Percentiles rank a stretch among this genome's conserved stretches.
Evolutionary conservation across 257 asterid species (phyloP).

Genomic region (Striga asiatica): DNA sequence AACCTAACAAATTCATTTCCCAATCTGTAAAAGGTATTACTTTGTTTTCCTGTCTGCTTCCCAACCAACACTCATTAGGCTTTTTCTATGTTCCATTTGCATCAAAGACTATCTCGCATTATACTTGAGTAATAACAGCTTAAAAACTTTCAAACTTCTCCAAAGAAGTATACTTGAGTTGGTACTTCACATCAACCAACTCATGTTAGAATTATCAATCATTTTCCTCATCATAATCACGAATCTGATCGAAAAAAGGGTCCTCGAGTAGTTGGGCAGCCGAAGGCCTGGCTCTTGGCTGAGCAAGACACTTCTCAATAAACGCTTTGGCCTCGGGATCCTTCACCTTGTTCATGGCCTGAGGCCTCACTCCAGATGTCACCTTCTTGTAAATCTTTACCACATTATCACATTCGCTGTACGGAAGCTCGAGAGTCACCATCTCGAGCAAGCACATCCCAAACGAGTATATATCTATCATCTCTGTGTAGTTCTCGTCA

Average conservation of each 20-base stretch:
- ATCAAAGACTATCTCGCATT: too few species aligned
- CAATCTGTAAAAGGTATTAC: too few species aligned
- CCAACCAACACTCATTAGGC: too few species aligned
- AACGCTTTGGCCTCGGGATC: slow-evolving; percentile 46
- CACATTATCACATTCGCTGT: slow-evolving; percentile 55
- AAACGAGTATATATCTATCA: slow-evolving; percentile 55
- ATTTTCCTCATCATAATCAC: slow-evolving; percentile 32
- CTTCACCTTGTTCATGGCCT: slow-evolving; percentile 51
- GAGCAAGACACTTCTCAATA: slow-evolving; percentile 63
- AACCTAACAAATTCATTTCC: too few species aligned
- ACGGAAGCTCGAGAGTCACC: slow-evolving; percentile 63
- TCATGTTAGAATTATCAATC: background rate
- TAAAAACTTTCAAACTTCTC: too few species aligned
- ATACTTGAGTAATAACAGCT: too few species aligned
- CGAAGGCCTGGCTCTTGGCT: slow-evolving; percentile 51
- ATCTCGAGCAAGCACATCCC: slow-evolving; percentile 78
- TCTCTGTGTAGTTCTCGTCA: slow-evolving; percentile 59
- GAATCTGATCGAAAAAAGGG: slow-evolving; percentile 41
- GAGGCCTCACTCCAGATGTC: slow-evolving; percentile 55
- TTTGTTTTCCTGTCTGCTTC: too few species aligned
- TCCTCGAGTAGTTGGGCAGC: slow-evolving; percentile 55
- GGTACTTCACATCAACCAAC: too few species aligned
- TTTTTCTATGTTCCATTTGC: too few species aligned
- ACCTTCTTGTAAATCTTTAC: slow-evolving; percentile 67
- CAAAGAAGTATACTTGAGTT: too few species aligned